Conservation (phyloP, 2,329 filamentous ascomycete species). For the Dothistroma pini region DNA sequence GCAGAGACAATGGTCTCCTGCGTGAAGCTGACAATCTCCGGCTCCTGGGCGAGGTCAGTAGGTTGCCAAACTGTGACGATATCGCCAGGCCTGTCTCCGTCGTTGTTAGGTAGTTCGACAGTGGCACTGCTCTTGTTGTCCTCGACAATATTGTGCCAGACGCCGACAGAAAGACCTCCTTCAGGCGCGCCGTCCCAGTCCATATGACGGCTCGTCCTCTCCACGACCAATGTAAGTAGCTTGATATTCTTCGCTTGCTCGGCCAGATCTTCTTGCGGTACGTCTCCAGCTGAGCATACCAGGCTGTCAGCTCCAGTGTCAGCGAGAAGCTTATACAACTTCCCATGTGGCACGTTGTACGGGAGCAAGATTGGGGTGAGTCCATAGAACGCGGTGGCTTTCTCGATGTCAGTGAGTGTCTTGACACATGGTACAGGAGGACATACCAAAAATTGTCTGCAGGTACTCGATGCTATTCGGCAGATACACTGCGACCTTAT, state of each 20-base stretch:
- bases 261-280: constrained; percentile 72
- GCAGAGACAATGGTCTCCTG: constrained; percentile 86
- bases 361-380: constrained; percentile 81
- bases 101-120: constrained; percentile 61
- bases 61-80: constrained; percentile 64
- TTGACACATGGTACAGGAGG: not conserved
- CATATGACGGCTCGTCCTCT: constrained; percentile 84
- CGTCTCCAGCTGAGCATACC: constrained; percentile 78
- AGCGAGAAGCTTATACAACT: constrained; percentile 67
- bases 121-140: constrained; percentile 60
- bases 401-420: constrained; percentile 9
- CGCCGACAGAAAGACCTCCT: constrained; percentile 73
- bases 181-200: constrained; percentile 90
- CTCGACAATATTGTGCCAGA: constrained; percentile 86
- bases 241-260: constrained; percentile 67
- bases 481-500: constrained; percentile 81
- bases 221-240: constrained; percentile 87
- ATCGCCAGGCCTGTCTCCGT: constrained; percentile 48
- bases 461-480: constrained; percentile 92
- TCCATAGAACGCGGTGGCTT: constrained; percentile 83
- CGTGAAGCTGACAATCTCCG: constrained; percentile 77
- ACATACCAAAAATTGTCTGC: constrained; percentile 66
- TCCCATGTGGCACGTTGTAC: constrained; percentile 68
- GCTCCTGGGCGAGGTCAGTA: constrained; percentile 46
- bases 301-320: constrained; percentile 74